Percentiles rank a stretch among this genome's conserved stretches.
Conservation (phyloP, 352 stramenopile species). For the Globisporangium solare region DNA sequence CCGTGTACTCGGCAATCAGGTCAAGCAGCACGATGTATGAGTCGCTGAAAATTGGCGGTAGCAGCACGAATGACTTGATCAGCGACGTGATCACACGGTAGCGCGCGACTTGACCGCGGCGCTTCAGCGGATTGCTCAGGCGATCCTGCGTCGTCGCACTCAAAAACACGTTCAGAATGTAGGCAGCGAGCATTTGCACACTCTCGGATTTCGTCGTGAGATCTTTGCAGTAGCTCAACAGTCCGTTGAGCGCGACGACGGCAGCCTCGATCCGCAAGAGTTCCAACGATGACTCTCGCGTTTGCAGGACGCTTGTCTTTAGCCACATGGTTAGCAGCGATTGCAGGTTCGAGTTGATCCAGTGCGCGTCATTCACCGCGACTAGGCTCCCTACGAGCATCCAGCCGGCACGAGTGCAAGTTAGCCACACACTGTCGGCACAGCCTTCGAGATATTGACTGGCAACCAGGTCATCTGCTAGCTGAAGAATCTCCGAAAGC, state of each 20-base stretch:
- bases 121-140: conserved; percentile 73
- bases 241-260: conserved; percentile 62
- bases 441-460: conserved; percentile 77
- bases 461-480: conserved; percentile 69
- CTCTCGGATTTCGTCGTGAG: conserved; percentile 26
- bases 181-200: conserved; percentile 53
- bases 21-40: conserved; percentile 79
- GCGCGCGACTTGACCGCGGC: conserved; percentile 71
- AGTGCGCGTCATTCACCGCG: conserved; percentile 57
- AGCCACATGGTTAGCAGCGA: conserved; percentile 71
- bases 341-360: conserved; percentile 47
- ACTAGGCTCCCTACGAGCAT: conserved; percentile 69
- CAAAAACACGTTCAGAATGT: conserved; percentile 72
- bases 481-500: conserved; percentile 57
- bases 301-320: conserved; percentile 73
- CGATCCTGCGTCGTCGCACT: conserved; percentile 48
- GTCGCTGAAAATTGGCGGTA: conserved; percentile 77
- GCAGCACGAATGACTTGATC: conserved; percentile 66
- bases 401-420: conserved; percentile 82
- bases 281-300: conserved; percentile 74
- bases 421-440: conserved; percentile 82
- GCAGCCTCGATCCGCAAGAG: conserved; percentile 79
- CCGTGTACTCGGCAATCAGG: conserved; percentile 74
- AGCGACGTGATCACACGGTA: conserved; percentile 77
- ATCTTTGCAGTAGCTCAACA: conserved; percentile 36